These are phyloP conservation scores for Fusarium bulbicola DNA, from an alignment of 2,329 filamentous ascomycete species.

Conservation along the genomic window DNA sequence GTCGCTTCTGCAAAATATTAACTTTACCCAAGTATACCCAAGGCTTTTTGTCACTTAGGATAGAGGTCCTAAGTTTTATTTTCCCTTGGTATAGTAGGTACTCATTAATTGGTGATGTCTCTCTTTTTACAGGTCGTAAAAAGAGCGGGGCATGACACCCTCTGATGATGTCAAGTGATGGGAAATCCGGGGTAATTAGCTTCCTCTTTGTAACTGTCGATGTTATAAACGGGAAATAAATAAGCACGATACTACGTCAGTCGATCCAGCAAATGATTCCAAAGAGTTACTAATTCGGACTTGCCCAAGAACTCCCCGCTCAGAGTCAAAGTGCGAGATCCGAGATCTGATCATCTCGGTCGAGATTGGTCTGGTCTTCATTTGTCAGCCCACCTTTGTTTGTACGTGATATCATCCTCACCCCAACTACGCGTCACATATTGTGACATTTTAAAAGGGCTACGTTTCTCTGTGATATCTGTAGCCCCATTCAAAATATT, in stretches of 20 bases:
- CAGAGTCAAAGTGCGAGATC: slow-evolving; percentile 1
- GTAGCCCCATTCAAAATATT: neutral
- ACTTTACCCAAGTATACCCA: no score
- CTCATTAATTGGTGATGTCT: neutral
- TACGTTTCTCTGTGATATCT: neutral
- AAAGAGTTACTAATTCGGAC: neutral
- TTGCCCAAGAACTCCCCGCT: neutral
- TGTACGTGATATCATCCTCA: slow-evolving; percentile 16
- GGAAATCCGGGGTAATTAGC: slow-evolving; percentile 33
- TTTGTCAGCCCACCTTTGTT: slow-evolving; percentile 23
- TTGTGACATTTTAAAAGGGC: neutral
- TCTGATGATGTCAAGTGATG: slow-evolving; percentile 31
- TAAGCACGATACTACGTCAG: neutral
- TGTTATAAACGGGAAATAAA: neutral
- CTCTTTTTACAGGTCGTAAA: slow-evolving; percentile 1
- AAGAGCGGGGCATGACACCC: slow-evolving; percentile 10
- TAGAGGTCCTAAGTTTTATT: no score
- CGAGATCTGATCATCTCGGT: neutral
- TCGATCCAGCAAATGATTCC: slow-evolving; percentile 6
- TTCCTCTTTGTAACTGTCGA: neutral
- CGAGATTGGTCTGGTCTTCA: neutral
- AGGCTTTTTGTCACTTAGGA: no score
- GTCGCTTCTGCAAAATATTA: neutral
- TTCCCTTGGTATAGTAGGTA: no score
- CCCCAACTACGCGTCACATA: neutral